Conservation (phyloP, 192 early-diverging fungal genomes). For the Podila verticillata region DNA sequence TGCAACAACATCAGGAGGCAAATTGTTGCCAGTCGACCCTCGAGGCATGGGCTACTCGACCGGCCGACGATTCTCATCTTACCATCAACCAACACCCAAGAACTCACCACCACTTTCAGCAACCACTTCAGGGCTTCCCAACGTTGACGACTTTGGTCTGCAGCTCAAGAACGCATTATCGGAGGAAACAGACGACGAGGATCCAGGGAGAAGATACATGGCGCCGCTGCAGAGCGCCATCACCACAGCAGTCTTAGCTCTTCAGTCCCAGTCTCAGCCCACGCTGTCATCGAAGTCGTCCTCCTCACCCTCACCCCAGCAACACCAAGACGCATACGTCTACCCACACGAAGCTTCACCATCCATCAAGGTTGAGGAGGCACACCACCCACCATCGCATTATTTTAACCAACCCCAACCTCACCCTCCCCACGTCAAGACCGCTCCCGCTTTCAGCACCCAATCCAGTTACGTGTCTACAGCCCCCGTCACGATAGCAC, state of each 20-base stretch:
- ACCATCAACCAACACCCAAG: constrained; percentile 49
- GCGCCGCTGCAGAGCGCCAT: constrained; percentile 31
- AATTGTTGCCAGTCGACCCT: constrained; percentile 29
- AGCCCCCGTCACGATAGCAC: too few species aligned
- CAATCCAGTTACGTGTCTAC: not conserved
- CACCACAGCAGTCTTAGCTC: constrained; percentile 31
- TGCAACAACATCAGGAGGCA: constrained; percentile 13
- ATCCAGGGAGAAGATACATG: constrained; percentile 32
- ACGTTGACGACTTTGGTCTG: constrained; percentile 23
- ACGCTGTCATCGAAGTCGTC: too few species aligned
- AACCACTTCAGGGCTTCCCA: constrained; percentile 14
- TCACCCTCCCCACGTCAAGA: not conserved
- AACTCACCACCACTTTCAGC: constrained; percentile 49
- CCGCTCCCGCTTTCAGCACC: not conserved
- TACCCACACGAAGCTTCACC: not conserved
- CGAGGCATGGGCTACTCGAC: constrained; percentile 18
- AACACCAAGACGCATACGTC: not conserved
- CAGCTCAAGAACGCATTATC: constrained; percentile 26
- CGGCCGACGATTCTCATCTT: constrained; percentile 42
- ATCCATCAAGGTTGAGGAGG: not conserved
- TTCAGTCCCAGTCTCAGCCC: constrained; percentile 11
- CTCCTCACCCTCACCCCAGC: not conserved
- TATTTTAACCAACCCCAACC: too few species aligned
- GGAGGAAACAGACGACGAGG: constrained; percentile 45
- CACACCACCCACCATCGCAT: too few species aligned